Base-by-base conservation (phyloP, 192 early-diverging fungal genomes). In the Backusella sp. region DNA sequence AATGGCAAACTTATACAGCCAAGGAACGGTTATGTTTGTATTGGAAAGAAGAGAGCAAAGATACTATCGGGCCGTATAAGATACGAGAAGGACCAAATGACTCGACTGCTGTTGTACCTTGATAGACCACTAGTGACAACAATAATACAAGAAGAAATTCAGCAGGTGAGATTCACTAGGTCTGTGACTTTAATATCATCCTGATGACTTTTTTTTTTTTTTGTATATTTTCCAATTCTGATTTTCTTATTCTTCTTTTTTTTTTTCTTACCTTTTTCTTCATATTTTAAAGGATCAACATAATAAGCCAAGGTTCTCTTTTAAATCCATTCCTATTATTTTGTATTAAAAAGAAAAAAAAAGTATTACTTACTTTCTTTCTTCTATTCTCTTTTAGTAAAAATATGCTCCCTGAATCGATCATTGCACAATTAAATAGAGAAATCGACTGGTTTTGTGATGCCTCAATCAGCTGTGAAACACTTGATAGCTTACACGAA, bases 171-270 rank as follows among this genome's bases (percentile, higher is more conserved):
- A 62, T 62, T 28, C 21, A 59, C 56, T 59, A 59, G 56, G 56
- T 59, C 56, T 59, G 56, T 59, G 56, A 59, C 56, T 59, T 59
- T 59, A 59, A 23, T 69, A 37, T 69, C 19, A 69, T n/a, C 67
- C 34, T 69, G 35, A 69, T 69, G 67, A 39, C 34, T 41, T 4
- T 36, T 21, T 37, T 69, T 39, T 21, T 68, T 68, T 68, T 41
- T 2, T 35, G 39, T 35, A 8, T 37, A 8, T 9, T 39, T 68
- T 11, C 21, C 17, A 21, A 19, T 68, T 36, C 14, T 39, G 21
- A 21, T 39, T 39, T 11, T 37, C 11, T 37, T 37, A 7, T 23
- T 37, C 8, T 68, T 35, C 9, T 23, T 68, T 12, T 17, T 37
- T 21, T 21, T 37, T 37, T 21, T 68, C 26, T 11, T n/a, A n/a